Percentiles rank a stretch among this genome's conserved stretches.
Evolutionary conservation across 73 alveolate genomes (phyloP).

Genomic region (Diophrys sp.): DNA sequence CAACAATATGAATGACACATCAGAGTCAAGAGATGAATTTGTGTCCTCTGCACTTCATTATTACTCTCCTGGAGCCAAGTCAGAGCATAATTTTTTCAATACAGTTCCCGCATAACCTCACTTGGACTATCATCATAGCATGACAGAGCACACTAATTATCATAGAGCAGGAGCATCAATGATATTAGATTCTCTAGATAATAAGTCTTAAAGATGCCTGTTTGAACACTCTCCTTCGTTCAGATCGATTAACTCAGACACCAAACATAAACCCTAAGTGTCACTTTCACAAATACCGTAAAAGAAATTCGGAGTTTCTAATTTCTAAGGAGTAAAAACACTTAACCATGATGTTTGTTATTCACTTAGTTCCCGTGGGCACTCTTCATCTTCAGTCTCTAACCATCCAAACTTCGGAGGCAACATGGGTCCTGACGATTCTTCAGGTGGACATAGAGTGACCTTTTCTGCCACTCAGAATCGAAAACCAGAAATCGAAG

Average conservation of each 20-base stretch:
- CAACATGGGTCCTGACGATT: no score
- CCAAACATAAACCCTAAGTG: not conserved
- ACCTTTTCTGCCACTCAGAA: no score
- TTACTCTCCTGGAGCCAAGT: no score
- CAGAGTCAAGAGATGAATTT: not conserved
- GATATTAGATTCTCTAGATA: not conserved
- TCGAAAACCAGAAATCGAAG: not conserved
- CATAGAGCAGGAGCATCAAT: not conserved
- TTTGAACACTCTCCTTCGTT: not conserved
- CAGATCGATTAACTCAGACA: not conserved
- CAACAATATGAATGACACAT: not conserved
- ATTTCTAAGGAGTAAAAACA: not conserved
- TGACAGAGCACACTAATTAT: not conserved
- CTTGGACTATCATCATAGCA: not conserved
- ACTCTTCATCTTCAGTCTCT: not conserved
- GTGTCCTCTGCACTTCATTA: no score
- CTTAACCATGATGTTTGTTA: not conserved
- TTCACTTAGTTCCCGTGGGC: not conserved
- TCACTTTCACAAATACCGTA: not conserved
- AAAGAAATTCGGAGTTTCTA: not conserved
- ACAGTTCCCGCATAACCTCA: not conserved
- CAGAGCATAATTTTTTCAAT: not conserved
- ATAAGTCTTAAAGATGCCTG: not conserved
- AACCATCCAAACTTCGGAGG: not conserved
- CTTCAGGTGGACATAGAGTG: no score